Evolutionary conservation across 805 yeast genomes (phyloP).

Genomic region (Starmerella geochares): DNA sequence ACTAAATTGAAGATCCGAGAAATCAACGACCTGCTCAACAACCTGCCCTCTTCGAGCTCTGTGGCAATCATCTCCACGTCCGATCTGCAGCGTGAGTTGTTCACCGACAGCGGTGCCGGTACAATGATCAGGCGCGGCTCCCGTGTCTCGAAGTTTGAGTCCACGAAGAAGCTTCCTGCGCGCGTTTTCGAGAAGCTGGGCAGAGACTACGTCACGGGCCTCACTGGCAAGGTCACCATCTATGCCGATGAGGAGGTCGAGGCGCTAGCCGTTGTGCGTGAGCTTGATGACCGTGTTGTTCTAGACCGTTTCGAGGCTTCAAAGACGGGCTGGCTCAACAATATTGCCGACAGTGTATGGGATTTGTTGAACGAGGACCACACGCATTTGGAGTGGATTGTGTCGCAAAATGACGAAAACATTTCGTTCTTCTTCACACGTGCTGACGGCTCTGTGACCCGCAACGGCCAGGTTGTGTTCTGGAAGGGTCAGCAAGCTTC

Average conservation of each 20-base stretch:
- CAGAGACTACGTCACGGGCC: slow-evolving; percentile 68
- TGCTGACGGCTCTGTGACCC: slow-evolving; percentile 87
- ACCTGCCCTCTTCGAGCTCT: slow-evolving; percentile 90
- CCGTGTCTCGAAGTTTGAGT: slow-evolving; percentile 57
- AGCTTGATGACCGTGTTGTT: slow-evolving; percentile 45
- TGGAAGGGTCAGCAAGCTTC: slow-evolving; percentile 83
- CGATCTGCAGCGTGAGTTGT: slow-evolving; percentile 91
- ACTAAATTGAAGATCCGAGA: slow-evolving; percentile 94
- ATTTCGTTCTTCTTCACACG: slow-evolving; percentile 84
- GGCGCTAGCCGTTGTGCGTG: slow-evolving; percentile 75
- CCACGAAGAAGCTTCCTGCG: slow-evolving; percentile 44
- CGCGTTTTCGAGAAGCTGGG: slow-evolving; percentile 63
- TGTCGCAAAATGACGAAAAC: slow-evolving; percentile 81
- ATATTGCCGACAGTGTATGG: slow-evolving; percentile 92
- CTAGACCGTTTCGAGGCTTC: slow-evolving; percentile 81
- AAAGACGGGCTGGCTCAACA: slow-evolving; percentile 92
- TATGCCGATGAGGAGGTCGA: slow-evolving; percentile 89
- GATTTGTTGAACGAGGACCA: slow-evolving; percentile 67
- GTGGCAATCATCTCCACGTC: slow-evolving; percentile 94
- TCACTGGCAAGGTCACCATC: slow-evolving; percentile 57
- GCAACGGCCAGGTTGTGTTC: slow-evolving; percentile 79
- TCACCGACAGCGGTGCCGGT: slow-evolving; percentile 99
- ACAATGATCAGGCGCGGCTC: slow-evolving; percentile 96
- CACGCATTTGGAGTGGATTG: slow-evolving; percentile 71
- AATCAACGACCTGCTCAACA: slow-evolving; percentile 86